Conservation (phyloP, 805 yeast genomes). For the Kuraishia cidri region DNA sequence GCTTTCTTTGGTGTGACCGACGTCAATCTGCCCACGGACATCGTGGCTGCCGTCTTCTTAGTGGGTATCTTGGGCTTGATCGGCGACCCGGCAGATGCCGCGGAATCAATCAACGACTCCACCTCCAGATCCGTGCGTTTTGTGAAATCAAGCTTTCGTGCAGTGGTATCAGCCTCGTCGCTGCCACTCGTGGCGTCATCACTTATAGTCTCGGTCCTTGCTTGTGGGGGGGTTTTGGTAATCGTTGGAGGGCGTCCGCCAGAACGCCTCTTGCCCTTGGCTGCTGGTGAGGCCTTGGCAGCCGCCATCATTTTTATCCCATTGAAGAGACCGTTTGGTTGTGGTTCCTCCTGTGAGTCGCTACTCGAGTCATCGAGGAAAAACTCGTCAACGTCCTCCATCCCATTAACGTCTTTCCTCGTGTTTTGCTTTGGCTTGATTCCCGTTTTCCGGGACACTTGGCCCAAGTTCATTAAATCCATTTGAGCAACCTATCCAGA, state of each 20-base stretch:
- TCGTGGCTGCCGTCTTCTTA: neutral
- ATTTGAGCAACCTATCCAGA: too few relatives aligned
- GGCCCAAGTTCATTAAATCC: constrained; percentile 43
- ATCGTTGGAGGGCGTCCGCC: too few relatives aligned
- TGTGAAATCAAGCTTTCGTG: too few relatives aligned
- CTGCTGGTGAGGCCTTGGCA: too few relatives aligned
- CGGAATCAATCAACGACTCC: neutral
- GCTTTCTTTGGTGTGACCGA: neutral
- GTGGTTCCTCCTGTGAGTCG: constrained; percentile 10
- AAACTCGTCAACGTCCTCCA: constrained; percentile 66
- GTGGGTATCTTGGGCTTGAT: neutral
- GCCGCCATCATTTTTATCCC: too few relatives aligned
- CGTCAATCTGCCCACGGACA: neutral
- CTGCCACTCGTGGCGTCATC: neutral
- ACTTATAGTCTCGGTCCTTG: neutral
- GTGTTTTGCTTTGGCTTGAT: constrained; percentile 35
- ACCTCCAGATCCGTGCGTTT: constrained; percentile 1
- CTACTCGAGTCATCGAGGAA: constrained; percentile 43
- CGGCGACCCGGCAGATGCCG: neutral
- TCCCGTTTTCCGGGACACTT: constrained; percentile 61
- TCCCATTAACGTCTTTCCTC: constrained; percentile 45
- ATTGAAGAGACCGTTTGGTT: too few relatives aligned
- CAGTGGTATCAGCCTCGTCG: too few relatives aligned
- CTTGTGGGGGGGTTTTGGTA: too few relatives aligned
- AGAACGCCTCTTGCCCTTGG: too few relatives aligned